Base-by-base conservation (phyloP, 352 stramenopile genomes). In the Globisporangium rhizosaccharum region DNA sequence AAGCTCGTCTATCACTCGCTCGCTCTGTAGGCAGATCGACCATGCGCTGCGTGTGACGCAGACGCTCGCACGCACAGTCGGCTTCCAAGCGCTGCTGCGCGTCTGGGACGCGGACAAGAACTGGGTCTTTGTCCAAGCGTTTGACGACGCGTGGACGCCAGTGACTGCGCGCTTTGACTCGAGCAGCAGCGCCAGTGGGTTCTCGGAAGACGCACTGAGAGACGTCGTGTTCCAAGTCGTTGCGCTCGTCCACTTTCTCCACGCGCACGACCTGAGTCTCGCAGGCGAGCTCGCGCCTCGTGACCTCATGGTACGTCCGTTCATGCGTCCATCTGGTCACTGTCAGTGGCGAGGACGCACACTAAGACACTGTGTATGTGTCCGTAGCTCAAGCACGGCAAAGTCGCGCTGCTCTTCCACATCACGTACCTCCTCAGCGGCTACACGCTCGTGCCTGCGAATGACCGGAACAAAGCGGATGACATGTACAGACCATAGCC, bases 51-150 rank as follows among this genome's bases (percentile, higher is more conserved):
- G 70, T 14, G 65, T 75, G 7, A 66, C 72, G 66, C 42, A 46
- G 23, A 75, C 66, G 25, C 53, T 87, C 17, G 41, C 54, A 20
- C 75, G 72, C 2, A 54, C 53, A 3, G 15, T 20, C 1, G 63
- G 72, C 50, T 86, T 86, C 62, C 78, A 88, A 61, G 59, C 37
- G 5, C 67, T 86, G 42, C 56, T 77, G 42, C 62, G 70, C 20
- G 68, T 88, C 25, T 86, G 70, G 70, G 78, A 88, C 39, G 64
- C 75, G 37, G 73, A 66, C 45, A 66, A 62, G 52, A 72, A 62
- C 51, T 88, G 76, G 76, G 74, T 88, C 42, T 70, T 88, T 25
- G 69, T 79, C 14, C 79, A 88, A 41, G 66, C 83, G 41, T 70
- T 79, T n/a, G 51, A 72, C 2, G 11, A 67, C 0, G 23, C 53